Evolutionary conservation across 164 flowering plant genomes (phyloP), one percentile per base, ranked within the genome.

Genomic region (Akebia trifoliata): DNA sequence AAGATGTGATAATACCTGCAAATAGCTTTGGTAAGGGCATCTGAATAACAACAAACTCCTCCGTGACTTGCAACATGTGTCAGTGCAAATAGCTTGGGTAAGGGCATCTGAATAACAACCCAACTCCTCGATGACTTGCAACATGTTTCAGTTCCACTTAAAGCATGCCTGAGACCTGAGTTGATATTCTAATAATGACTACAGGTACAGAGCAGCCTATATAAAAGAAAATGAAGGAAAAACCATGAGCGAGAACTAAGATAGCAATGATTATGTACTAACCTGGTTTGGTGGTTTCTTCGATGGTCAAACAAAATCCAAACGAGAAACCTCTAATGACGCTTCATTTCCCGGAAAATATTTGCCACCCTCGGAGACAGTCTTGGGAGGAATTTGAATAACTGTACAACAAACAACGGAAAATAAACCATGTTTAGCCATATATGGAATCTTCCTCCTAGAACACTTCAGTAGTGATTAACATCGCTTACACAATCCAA

Each of bases 311-410:
- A 8, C 18, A 36, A 64, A 60, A 45, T 11, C 46, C 56, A 8
- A 35, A 52, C 1, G 26, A 38, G 56, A 45, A 17, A 34, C 31
- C 65, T 50, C 66, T 70, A 93, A 64, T 93, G 96, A 17, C 98
- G 88, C 76, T 68, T 74, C 94, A 85, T 89, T 72, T 93, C 92
- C 25, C 43, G 74, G 80, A 93, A 80, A 48, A 93, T 85, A 52
- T 67, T 85, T 21, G 85, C 21, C 54, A 93, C 95, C 70, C 50
- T 82, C 1, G 95, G 97, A 17, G 98, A 89, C 51, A 93, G 64
- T 70, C 85, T 67, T 59, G 98, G 98, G 29, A 93, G 95, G 74
- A 72, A 85, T 64, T 85, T 93, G 68, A 87, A 93, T 76, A 93
- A 36, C 97, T 91, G 90, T 37, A 63, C 26, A 50, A 64, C 29